Evolutionary conservation across 1,139 yeast genomes (phyloP), one percentile per base, ranked within the genome.

Genomic region (Pichia terricola): DNA sequence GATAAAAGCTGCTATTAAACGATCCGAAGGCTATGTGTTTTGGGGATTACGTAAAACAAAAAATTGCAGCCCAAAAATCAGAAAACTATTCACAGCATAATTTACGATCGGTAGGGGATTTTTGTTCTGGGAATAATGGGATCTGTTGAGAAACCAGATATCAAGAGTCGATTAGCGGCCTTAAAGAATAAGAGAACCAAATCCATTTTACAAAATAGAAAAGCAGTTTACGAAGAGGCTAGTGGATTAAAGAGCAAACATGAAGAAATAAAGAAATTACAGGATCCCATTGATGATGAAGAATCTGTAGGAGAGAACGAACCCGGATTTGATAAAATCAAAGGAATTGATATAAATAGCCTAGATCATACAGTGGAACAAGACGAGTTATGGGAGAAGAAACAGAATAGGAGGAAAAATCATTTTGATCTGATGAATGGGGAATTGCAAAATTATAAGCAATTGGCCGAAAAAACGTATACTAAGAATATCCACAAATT

Each of bases 311-410:
- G 71, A 69, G 2, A 61, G 60, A n/a, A 75, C 71, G 49, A 63
- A 71, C 6, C 66, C 65, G 4, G 60, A 61, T 47, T 45, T 61
- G 59, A 27, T 67, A 65, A 64, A 28, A 63, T 59, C 47, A 71
- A 69, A 27, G 59, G 77, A 22, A 54, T 64, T 39, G 65, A 72
- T 41, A 73, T 75, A 4, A 65, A 26, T n/a, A 28, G 22, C 6
- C 27, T 83, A 69, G 75, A 73, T 41, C 85, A 83, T 66, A 73
- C 86, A 0, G 72, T 83, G 3, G 80, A 77, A 45, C 85, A 86
- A 44, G 73, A 78, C 44, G 86, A 81, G 52, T 67, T 68, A 44
- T 84, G 94, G 91, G 75, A 75, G 28, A 64, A 61, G 35, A 71
- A 67, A 49, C 61, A 64, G 42, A 60, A 58, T 34, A 53, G 51